Evolutionary conservation across 139 green algal species (phyloP), one percentile per base, ranked within the genome.

Genomic region (Choricystis sp.): DNA sequence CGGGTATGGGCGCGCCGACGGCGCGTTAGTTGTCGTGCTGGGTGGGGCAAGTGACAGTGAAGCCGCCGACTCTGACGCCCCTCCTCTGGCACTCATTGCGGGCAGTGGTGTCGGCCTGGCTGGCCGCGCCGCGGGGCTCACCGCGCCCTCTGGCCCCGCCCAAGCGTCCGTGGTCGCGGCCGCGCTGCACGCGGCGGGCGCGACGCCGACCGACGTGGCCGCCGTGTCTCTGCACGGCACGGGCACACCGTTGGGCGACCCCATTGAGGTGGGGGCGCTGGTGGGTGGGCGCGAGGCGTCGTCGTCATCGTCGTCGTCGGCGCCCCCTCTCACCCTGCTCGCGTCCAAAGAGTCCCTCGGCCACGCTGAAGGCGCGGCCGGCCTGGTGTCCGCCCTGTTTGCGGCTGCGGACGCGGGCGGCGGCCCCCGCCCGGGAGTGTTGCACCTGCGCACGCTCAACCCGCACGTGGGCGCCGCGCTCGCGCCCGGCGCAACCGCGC

Each of bases 161-260:
- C 80, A 86, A 65, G 67, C 64, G 19, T 31, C 49, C 0, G 49
- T 85, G 19, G 73, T 87, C 4, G 24, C 48, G 0, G 26, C 56
- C 4, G 74, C 75, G 1, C 62, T 88, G 3, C 40, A 25, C 25
- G 40, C 31, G 16, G 9, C 16, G 52, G 65, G 57, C 62, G 65
- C 56, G 14, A n/a, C 24, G 19, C 57, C 71, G 9, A 25, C 31
- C 1, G 55, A 70, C 40, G n/a, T 83, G 3, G 26, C 2, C 2
- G 59, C 30, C 4, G 55, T 79, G 28, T 61, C 70, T 3, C 21
- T 79, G n/a, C 77, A 83, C 52, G 88, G 87, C 63, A 95, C 88
- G 14, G 88, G 88, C 19, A 96, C 88, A 20, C 68, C 83, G 4
- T 76, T 96, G n/a, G 88, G 88, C 20, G 88, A 95, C 66, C 86